Base-by-base conservation (phyloP, 2,329 filamentous ascomycete species). In the Pezizomycotina sp. region DNA sequence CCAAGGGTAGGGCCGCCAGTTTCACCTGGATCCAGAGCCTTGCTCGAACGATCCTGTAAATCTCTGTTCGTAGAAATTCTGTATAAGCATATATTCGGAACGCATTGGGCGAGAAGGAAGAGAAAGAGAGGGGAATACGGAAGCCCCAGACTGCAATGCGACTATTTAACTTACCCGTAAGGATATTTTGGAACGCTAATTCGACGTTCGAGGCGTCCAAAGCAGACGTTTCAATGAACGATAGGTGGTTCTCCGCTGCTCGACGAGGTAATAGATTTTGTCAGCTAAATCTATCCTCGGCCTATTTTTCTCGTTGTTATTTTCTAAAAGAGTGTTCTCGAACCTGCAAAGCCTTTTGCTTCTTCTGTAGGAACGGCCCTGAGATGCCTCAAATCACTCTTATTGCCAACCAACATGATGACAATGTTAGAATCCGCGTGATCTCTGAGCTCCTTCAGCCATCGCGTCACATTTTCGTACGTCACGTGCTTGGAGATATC, bases 401-500 rank as follows among this genome's bases (percentile, higher is more conserved):
- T 98, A 74, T 98, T 98, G 61, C 89, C 89, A 38, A 95, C 89
- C 55, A 98, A 68, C 89, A 98, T 98, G 59, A 98, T 98, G 54
- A 98, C 84, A 55, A 95, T 93, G 65, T 95, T 95, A 54, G 83
- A 84, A 60, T 98, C 89, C 52, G 89, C 89, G 62, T 98, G 84
- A 58, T 93, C 89, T 54, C 89, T 75, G 56, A 98, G 69, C 68
- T 98, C 89, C 67, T 95, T 98, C 66, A 98, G 65, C 89, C 89
- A 98, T 63, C 91, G 73, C 50, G 83, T 93, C 55, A 98, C 89
- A 59, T 95, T 95, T 64, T 95, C 86, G 62, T 93, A 95, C 50
- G 89, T 95, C 65, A 92, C 83, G 62, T 93, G 83, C 71, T 95
- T 95, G 77, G 81, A 92, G 62, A 95, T 95, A 61, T 98, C 86